Evolutionary conservation across 345 rosid genomes (phyloP).

Genomic region (Populus ilicifolia): DNA sequence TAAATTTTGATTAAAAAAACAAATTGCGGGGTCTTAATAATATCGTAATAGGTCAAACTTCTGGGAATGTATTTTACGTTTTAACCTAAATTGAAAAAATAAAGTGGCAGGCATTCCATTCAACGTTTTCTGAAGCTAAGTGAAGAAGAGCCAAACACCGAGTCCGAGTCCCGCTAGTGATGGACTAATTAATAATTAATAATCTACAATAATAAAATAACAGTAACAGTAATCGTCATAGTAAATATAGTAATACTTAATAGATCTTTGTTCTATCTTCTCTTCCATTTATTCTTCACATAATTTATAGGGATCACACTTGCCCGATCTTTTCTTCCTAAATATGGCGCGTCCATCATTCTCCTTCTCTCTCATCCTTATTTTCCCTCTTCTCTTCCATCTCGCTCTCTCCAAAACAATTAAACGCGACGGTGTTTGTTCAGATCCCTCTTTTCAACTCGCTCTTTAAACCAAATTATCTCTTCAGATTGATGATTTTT

Average conservation of each 20-base stretch:
- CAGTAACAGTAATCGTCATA: too few relatives aligned
- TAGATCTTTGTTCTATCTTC: neutral
- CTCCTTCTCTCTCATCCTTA: conserved; percentile 20
- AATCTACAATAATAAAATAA: too few relatives aligned
- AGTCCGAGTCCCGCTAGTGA: neutral
- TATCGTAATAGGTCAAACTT: neutral
- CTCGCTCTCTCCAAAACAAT: conserved; percentile 51
- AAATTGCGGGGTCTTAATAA: neutral
- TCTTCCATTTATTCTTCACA: neutral
- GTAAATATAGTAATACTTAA: too few relatives aligned
- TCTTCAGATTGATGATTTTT: neutral
- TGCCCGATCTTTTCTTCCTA: neutral
- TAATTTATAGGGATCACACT: neutral
- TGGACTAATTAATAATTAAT: neutral
- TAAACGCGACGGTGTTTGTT: conserved; percentile 38
- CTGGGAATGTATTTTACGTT: neutral
- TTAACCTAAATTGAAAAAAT: neutral
- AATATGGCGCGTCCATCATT: conserved; percentile 15
- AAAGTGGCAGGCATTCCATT: neutral
- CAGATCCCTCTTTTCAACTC: neutral
- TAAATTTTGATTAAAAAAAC: too few relatives aligned
- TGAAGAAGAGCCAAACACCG: neutral
- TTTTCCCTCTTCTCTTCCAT: conserved; percentile 30
- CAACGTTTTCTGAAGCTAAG: neutral
- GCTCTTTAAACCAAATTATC: too few relatives aligned